A percentile compares a stretch with the other conserved stretches of the same genome.
phyloP scores from a whole-genome alignment of 164 flowering plant species.

The Vitis amurensis region DNA sequence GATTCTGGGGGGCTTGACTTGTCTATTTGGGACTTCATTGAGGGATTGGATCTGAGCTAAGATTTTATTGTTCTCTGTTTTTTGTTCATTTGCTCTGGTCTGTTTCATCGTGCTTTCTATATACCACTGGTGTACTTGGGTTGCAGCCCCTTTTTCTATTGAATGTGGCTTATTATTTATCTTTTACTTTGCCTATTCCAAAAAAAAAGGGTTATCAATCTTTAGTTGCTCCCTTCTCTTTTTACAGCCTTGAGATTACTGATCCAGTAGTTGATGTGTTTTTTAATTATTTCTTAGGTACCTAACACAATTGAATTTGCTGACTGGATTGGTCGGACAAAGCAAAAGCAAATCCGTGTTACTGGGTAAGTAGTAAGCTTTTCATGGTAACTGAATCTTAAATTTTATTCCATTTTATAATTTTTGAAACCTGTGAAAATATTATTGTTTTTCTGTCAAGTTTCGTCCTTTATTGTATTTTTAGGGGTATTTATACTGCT shows the following conservation, averaged over 20 bases:
- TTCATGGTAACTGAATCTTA: neutral
- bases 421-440: neutral
- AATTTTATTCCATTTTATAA: neutral
- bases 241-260: neutral
- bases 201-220: too few species aligned
- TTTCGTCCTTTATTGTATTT: too few species aligned
- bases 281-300: conserved; percentile 46
- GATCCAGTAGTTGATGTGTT: neutral
- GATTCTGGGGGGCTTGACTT: too few species aligned
- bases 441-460: neutral
- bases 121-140: too few species aligned
- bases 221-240: neutral
- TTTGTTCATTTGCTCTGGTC: too few species aligned
- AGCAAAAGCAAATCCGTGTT: conserved; percentile 86
- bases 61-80: too few species aligned
- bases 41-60: too few species aligned
- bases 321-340: conserved; percentile 99
- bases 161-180: too few species aligned
- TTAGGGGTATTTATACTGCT: neutral
- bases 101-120: too few species aligned
- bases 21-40: too few species aligned
- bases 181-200: too few species aligned
- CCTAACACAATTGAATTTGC: conserved; percentile 97
- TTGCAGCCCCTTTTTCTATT: too few species aligned
- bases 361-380: conserved; percentile 67